These are phyloP conservation scores for Zopfia rhizophila DNA, from an alignment of 2,329 filamentous ascomycete species.

Conservation along the genomic window DNA sequence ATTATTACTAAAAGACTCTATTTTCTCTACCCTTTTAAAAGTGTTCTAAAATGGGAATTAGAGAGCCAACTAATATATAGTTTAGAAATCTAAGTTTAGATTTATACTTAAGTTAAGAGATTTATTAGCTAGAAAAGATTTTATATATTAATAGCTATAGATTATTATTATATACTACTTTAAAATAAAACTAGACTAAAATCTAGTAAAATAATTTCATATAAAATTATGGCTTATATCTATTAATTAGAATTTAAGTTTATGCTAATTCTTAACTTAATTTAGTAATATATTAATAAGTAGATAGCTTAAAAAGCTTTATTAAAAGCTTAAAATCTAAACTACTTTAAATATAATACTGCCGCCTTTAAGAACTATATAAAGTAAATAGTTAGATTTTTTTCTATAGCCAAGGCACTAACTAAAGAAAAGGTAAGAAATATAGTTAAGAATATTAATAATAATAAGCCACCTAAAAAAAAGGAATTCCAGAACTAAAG, in stretches of 20 bases:
- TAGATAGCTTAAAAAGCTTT: too few relatives aligned
- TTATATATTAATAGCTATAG: slow-evolving; percentile 14
- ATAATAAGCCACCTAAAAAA: slow-evolving; percentile 14
- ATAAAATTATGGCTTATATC: slow-evolving; percentile 8
- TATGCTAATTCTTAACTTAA: slow-evolving; percentile 15
- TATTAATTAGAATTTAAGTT: slow-evolving; percentile 20
- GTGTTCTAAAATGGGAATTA: too few relatives aligned
- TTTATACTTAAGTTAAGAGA: too few relatives aligned
- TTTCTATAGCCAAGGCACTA: too few relatives aligned
- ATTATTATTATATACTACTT: slow-evolving; percentile 18
- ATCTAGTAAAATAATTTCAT: slow-evolving; percentile 15
- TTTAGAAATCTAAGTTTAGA: slow-evolving; percentile 1
- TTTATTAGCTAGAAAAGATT: slow-evolving; percentile 4
- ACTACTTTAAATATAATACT: too few relatives aligned
- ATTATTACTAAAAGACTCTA: too few relatives aligned
- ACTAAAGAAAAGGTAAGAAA: too few relatives aligned
- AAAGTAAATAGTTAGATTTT: too few relatives aligned
- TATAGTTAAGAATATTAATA: slow-evolving; percentile 8
- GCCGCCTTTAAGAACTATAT: too few relatives aligned
- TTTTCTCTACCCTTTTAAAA: slow-evolving; percentile 12
- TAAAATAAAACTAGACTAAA: slow-evolving; percentile 17
- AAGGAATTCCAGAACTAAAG: slow-evolving; percentile 13
- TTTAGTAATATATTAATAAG: slow-evolving; percentile 8
- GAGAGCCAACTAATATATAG: slow-evolving; percentile 4
- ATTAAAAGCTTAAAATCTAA: too few relatives aligned